Evolutionary conservation across 345 rosid species (phyloP), one percentile per base, ranked within the genome.

Genomic region (Noccaea bulbosa): DNA sequence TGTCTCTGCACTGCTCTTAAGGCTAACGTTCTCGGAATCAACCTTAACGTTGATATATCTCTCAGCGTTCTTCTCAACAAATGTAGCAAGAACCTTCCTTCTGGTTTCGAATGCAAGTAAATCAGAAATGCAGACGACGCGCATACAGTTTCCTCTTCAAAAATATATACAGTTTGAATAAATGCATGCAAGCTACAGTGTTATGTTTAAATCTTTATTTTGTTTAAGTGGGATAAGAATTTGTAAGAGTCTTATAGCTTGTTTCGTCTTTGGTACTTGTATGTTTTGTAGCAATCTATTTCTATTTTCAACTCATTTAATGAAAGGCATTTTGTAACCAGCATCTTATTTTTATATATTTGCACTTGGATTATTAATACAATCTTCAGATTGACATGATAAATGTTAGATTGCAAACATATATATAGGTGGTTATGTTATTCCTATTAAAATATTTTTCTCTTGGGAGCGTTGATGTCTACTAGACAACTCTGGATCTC

Each of bases 1-100:
- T 89, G 92, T 81, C 92, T 89, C 8, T 85, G 92, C 80, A 87
- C 89, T 14, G 87, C 84, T 43, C 75, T 89, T 16, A 89, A 72
- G 52, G 92, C 89, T 54, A 84, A 71, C 39, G 64, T 89, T 34
- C 67, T 83, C 30, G 89, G 92, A 3, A 79, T 79, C 72, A 78
- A 85, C 78, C 72, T 87, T 47, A 82, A 85, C 46, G 17, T 87
- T 64, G 88, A 90, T 0, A 68, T 89, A 34, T 79, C 90, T 7
- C 79, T 89, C 58, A 82, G 82, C 43, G 71, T 87, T 78, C 79
- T 89, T 66, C 86, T 89, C 62, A 87, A 85, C 67, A 70, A 53
- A 49, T 89, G 92, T 41, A 78, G 78, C 35, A 89, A 63, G 81
- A 69, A 72, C 11, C 77, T 81, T 33, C 90, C 92, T 1, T 62